Conservation (phyloP, 108 stramenopile genomes). For the Cyclotella baltica region DNA sequence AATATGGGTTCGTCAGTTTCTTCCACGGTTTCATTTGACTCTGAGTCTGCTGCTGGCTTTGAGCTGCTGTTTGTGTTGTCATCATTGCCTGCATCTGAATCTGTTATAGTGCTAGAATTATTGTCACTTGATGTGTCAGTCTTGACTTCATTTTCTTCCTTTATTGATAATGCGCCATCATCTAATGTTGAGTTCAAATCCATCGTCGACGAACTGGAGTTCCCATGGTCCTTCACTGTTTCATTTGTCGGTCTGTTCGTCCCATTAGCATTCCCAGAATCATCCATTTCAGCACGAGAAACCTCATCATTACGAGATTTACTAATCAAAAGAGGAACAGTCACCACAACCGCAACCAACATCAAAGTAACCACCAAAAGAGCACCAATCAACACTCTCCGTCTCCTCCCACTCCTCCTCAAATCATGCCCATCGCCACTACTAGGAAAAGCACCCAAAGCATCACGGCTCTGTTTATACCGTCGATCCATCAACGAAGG, state of each 20-base stretch:
- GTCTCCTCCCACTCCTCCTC: not conserved
- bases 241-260: not conserved
- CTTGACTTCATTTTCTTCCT: not conserved
- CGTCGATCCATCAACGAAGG: not conserved
- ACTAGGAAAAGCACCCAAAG: not conserved
- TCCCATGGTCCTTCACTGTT: not conserved
- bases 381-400: not conserved
- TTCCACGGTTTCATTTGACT: not conserved
- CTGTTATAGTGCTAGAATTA: not conserved
- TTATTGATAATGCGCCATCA: not conserved
- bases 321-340: not conserved
- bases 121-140: not conserved
- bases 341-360: not conserved
- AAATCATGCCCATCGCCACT: not conserved
- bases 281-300: not conserved
- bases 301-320: slow-evolving; percentile 6
- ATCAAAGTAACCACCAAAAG: not conserved
- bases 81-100: not conserved
- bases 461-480: not conserved
- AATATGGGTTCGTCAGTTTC: not conserved
- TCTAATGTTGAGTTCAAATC: too few species aligned
- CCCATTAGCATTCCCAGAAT: not conserved
- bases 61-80: not conserved
- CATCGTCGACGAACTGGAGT: too few species aligned
- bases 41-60: not conserved